Evolutionary conservation across 164 flowering plant genomes (phyloP).

Genomic region (Nymphaea thermarum): DNA sequence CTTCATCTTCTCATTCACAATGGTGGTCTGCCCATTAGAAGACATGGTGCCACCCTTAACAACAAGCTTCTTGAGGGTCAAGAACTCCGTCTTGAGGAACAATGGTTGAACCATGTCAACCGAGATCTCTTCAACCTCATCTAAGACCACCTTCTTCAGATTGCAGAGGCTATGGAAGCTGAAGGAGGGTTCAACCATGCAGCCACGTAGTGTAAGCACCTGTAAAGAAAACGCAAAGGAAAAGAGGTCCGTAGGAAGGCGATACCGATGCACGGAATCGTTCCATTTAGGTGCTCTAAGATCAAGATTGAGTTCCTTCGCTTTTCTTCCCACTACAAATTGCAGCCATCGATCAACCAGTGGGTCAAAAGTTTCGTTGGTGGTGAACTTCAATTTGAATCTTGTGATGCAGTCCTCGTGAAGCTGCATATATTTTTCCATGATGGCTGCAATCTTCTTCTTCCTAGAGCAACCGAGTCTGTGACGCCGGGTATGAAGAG

Average conservation of each 20-base stretch:
- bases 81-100: background rate
- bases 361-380: no score
- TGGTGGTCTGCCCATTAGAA: background rate
- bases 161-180: background rate
- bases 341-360: no score
- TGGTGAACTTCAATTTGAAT: no score
- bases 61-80: background rate
- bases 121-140: background rate
- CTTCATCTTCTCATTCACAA: background rate
- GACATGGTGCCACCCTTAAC: no score
- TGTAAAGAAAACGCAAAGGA: background rate
- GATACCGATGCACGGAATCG: background rate
- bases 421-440: no score
- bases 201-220: background rate
- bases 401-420: background rate
- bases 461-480: no score
- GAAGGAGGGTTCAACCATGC: background rate
- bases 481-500: no score
- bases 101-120: background rate
- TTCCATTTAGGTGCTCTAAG: no score
- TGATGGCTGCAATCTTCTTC: no score
- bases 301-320: no score
- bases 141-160: background rate
- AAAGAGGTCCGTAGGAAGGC: background rate
- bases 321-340: no score